Base-by-base conservation (phyloP, 2,329 filamentous ascomycete species). In the Penicillium sp. region DNA sequence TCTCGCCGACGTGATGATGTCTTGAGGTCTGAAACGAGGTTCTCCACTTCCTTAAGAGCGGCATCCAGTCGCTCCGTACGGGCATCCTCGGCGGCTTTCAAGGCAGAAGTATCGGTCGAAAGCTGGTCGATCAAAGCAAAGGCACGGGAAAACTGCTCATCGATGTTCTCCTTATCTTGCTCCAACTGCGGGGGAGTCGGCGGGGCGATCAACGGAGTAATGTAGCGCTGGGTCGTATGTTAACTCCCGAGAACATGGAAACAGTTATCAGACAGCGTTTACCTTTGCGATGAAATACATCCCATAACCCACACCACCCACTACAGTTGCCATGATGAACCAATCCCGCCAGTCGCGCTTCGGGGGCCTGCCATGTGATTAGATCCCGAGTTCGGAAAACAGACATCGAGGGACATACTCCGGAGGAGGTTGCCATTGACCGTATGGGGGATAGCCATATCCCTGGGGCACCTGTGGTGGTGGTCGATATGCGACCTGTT, bases 261-360 rank as follows among this genome's bases (percentile, higher is more conserved):
- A 10, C 14, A 26, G 26, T 14, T 23, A 23, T 22, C 29, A 20
- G 6, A n/a, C 6, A 14, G 5, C n/a, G 35, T 31, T 31, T 51
- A 89, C 86, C 80, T 94, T 94, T 50, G 89, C 87, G 13, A 96
- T 79, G 55, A 85, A 81, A 66, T 93, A 98, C 18, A 95, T 71
- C 0, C 90, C 91, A 63, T 96, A 97, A 31, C 89, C 80, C 16
- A 96, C 84, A 40, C 90, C 89, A 47, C 89, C 86, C 52, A 94
- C 85, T 10, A 97, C 87, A 0, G 93, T 98, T 6, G 93, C 93
- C 89, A 97, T 95, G 69, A 98, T 97, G 71, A 98, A 98, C 87
- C 89, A 97, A 66, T 98, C 93, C 51, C 94, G 81, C 93, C 93
- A 98, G 71, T 98, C 93, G 63, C 93, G 78, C 65, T 82, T 84